Base-by-base conservation (phyloP, 768 basidiomycete species). In the Leccinum ochraceum region DNA sequence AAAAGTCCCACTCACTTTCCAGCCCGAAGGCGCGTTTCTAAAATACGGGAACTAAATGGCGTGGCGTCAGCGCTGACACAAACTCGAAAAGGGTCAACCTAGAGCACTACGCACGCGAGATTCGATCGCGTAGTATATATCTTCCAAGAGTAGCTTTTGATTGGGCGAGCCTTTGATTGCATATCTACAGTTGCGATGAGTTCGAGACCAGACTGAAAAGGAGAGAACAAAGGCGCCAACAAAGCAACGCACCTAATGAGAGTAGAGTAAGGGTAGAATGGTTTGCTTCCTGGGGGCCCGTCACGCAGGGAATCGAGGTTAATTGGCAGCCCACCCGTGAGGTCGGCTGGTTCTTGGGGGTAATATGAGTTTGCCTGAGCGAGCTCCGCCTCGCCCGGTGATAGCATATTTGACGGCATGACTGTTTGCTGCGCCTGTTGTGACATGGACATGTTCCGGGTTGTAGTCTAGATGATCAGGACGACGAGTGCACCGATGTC, bases 111-210 rank as follows among this genome's bases (percentile, higher is more conserved):
- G 71, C 76, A 93, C 91, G 69, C 91, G 83, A 56, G 90, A 92
- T 75, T 93, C 92, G 63, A 94, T 93, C 16, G 92, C 92, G 76
- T 93, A 94, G 74, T 94, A 94, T 57, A 94, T 94, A 74, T 94
- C 92, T 77, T 94, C 92, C 55, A 94, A 77, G 57, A 94, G 77
- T 58, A 94, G 74, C 71, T 91, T 92, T 75, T 90, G 89, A 71
- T 89, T 92, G 44, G 92, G 92, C 7, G 92, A 91, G 61, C 92
- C 92, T 76, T 94, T 94, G 74, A 94, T 94, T 58, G 92, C 92
- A 72, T 94, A 94, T 64, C 92, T 94, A 67, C 37, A 62, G 57
- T 56, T 53, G 53, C 58, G 46, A 66, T 54, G 54, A 61, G 57
- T 54, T 34, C 16, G 20, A 39, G 32, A 39, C 26, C 7, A 8